These are phyloP conservation scores for Podaxis sp. DNA, from an alignment of 768 basidiomycete genomes.

Conservation along the genomic window DNA sequence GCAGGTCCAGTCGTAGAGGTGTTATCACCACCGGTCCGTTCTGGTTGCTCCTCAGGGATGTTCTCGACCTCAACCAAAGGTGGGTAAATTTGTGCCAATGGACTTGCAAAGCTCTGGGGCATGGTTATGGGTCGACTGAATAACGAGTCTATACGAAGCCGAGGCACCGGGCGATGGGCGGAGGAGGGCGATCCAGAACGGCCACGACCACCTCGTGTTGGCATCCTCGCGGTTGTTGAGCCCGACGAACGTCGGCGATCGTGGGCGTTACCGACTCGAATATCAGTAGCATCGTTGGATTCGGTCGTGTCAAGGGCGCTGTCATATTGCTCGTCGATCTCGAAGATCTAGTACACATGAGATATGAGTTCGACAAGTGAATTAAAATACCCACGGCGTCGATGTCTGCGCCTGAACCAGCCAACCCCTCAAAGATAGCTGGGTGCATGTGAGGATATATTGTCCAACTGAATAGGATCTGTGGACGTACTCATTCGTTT, in stretches of 20 bases:
- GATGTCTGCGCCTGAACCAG: conserved; percentile 72
- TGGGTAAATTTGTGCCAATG: conserved; percentile 74
- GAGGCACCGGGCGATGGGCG: conserved; percentile 24
- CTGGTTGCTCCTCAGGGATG: background rate
- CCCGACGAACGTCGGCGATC: background rate
- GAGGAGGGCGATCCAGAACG: conserved; percentile 17
- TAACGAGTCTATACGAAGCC: conserved; percentile 43
- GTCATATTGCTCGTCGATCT: conserved; percentile 67
- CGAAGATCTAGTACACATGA: conserved; percentile 57
- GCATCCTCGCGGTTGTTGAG: background rate
- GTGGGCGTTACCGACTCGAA: conserved; percentile 17
- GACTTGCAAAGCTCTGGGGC: conserved; percentile 44
- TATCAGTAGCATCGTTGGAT: conserved; percentile 21
- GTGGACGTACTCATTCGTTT: conserved; percentile 67
- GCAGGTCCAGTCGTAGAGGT: background rate
- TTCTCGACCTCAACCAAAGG: conserved; percentile 59
- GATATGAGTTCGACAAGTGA: background rate
- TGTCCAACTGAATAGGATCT: background rate
- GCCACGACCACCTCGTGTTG: background rate
- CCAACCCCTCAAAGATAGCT: conserved; percentile 81
- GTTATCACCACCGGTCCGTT: background rate
- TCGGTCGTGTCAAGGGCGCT: conserved; percentile 57
- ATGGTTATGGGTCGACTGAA: conserved; percentile 32
- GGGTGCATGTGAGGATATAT: background rate
- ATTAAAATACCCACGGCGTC: conserved; percentile 51